phyloP scores from a whole-genome alignment of 2,329 filamentous ascomycete genomes.

The Fusarium mexicanum region DNA sequence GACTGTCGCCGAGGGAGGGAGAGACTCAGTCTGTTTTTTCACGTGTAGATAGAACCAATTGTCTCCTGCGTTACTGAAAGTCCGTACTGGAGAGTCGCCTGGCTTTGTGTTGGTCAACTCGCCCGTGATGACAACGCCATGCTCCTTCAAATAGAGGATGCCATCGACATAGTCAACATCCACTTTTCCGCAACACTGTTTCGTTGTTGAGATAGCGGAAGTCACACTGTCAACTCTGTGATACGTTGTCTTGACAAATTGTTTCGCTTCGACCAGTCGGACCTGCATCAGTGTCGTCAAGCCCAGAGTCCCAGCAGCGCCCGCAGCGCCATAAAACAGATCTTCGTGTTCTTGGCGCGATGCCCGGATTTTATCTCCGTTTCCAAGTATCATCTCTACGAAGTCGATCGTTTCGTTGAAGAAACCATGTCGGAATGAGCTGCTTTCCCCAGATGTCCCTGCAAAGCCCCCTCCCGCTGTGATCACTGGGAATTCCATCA shows the following conservation, averaged over 20 bases:
- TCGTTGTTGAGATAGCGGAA: constrained; percentile 53
- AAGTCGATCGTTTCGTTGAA: constrained; percentile 71
- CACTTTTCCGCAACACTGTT: constrained; percentile 17
- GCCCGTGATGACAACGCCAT: constrained; percentile 65
- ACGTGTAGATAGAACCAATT: constrained; percentile 75
- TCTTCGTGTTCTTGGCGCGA: constrained; percentile 59
- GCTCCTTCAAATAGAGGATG: constrained; percentile 60
- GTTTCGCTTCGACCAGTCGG: constrained; percentile 61
- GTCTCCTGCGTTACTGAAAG: constrained; percentile 63
- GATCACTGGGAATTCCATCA: constrained; percentile 78
- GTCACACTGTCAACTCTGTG: constrained; percentile 52
- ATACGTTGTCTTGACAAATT: constrained; percentile 67
- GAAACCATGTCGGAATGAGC: constrained; percentile 71
- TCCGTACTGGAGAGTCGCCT: constrained; percentile 19
- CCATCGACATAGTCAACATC: constrained; percentile 68
- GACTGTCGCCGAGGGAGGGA: background rate
- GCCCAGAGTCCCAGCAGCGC: constrained; percentile 68
- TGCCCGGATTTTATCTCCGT: constrained; percentile 63
- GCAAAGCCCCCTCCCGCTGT: constrained; percentile 74
- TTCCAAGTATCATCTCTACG: constrained; percentile 70
- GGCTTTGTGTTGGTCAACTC: constrained; percentile 47
- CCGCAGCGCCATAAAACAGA: constrained; percentile 67
- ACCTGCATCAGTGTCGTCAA: constrained; percentile 69
- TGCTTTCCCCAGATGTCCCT: constrained; percentile 74
- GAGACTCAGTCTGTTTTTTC: constrained; percentile 43